These are phyloP conservation scores for Alternaria alternata DNA, from an alignment of 2,329 filamentous ascomycete genomes.

Conservation along the genomic window DNA sequence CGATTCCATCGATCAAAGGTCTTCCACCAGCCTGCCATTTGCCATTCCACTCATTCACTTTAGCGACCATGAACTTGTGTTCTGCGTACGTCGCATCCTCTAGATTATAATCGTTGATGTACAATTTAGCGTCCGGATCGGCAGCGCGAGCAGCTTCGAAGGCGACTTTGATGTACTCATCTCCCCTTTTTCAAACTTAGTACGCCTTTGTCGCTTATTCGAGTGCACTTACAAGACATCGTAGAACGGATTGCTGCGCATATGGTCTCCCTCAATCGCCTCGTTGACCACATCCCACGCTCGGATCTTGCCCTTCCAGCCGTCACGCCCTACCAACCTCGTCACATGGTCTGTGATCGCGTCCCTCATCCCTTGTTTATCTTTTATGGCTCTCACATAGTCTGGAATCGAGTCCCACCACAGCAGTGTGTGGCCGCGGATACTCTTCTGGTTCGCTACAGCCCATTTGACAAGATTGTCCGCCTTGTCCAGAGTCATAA, in stretches of 20 bases:
- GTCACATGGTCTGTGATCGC: neutral
- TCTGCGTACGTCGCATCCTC: neutral
- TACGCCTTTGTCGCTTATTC: neutral
- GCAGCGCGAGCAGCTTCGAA: neutral
- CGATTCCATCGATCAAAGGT: neutral
- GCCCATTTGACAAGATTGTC: neutral
- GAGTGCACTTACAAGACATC: neutral
- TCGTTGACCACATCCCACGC: neutral
- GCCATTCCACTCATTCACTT: neutral
- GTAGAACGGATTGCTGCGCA: neutral
- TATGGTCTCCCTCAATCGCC: neutral
- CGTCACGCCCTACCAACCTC: neutral
- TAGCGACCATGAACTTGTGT: neutral
- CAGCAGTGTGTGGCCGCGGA: neutral
- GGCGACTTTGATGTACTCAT: neutral
- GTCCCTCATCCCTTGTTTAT: neutral
- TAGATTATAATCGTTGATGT: neutral
- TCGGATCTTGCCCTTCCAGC: neutral
- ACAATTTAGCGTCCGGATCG: neutral
- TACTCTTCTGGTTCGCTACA: neutral
- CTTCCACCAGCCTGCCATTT: neutral
- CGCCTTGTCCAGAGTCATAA: neutral
- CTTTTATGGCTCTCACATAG: neutral
- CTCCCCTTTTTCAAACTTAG: neutral
- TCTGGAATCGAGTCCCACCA: neutral